Evolutionary conservation across 306 rosid genomes (phyloP), one percentile per base, ranked within the genome.

Genomic region (Pachyrhizus erosus): DNA sequence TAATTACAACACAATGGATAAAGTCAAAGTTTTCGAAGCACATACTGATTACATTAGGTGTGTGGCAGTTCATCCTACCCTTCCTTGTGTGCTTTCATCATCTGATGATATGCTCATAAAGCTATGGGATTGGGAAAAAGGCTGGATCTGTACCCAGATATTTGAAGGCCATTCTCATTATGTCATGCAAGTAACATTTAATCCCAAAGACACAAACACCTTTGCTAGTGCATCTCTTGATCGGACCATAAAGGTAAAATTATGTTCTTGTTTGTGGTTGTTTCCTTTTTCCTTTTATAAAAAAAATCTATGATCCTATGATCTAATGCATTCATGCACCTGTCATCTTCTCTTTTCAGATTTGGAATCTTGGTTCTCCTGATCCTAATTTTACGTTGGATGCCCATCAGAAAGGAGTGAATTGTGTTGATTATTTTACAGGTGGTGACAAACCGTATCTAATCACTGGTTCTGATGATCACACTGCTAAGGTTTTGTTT

Each of bases 71-170:
- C 99, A 96, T 90, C 99, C 99, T 74, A 93, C 97, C 55, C 99
- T 96, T 77, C 98, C 99, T 6, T 96, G 87, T 81, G 98, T 96
- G 83, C 90, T 96, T 55, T 96, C 99, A 74, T 91, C 99, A 24
- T 96, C 99, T 76, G 99, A 96, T 92, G 99, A 96, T 81, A 96
- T 96, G 99, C 98, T 96, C 85, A 93, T 96, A 80, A 96, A 93
- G 89, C 98, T 96, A 18, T 96, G 99, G 99, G 98, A 96, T 90
- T 96, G 98, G 99, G 97, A 92, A 70, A 96, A 96, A 86, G 97
- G 98, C 79, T 96, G 99, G 99, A 77, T 88, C 58, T 96, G 99
- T 82, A 93, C 98, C 85, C 99, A 96, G 88, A 96, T 96, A 88
- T 96, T 93, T 86, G 99, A 96, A 87, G 99, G 99, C 69, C 99